Base-by-base conservation (phyloP, 345 rosid species). In the Corchorus capsularis region DNA sequence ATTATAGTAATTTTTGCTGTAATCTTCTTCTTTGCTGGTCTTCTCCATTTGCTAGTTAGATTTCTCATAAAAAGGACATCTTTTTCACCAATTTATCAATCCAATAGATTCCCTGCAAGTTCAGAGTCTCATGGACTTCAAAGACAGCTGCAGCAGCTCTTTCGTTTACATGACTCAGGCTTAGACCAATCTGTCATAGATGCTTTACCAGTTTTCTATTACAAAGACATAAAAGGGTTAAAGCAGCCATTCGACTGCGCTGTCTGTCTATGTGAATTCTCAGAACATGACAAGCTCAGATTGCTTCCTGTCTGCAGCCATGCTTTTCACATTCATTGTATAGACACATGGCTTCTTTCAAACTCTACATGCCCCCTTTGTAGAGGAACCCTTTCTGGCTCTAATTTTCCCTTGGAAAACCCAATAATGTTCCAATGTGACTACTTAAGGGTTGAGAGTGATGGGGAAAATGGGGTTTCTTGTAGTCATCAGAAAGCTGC, bases 331-430 rank as follows among this genome's bases (percentile, higher is more conserved):
- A 81, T 89, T 8, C 77, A 81, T 53, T 92, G 94, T 61, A 92
- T 92, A 22, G 93, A 90, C 57, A 88, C 87, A 0, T 92, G 97
- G 97, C 93, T 92, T 34, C 94, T 92, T 41, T 89, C 97, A 35
- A 90, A 90, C 85, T 92, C 97, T 37, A 83, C 91, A 10, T 92
- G 97, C 76, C 97, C 94, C 50, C 91, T 92, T 3, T 92, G 94
- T 72, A 86, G 94, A 79, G 85, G 78, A 6, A 75, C 85, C 66
- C 86, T 92, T 67, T 82, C 62, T 62, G 74, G 77, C 73, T 75
- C 88, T 41, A 50, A 43, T 56, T 22, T 63, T 64, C 52, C 75
- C 19, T 43, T 75, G 53, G 83, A 81, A 20, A 81, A 50, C 20
- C 84, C 85, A 57, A 27, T 71, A 57, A 27, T 71, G 13, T 71